Base-by-base conservation (phyloP, 805 yeast genomes). In the Suhomyces pyralidae region DNA sequence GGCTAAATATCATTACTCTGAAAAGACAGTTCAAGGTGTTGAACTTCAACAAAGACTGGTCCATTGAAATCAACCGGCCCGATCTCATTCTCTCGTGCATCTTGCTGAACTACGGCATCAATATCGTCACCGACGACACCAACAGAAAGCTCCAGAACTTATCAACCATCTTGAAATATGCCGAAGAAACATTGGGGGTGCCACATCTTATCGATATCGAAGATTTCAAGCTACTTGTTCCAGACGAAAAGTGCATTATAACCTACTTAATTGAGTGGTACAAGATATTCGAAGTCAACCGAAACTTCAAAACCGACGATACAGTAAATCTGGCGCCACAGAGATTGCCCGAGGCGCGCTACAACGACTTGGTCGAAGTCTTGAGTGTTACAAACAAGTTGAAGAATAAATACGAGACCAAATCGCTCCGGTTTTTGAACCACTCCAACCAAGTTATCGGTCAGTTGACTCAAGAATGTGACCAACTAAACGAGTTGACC, bases 251-350 rank as follows among this genome's bases (percentile, higher is more conserved):
- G 56, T 76, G 84, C 40, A 71, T 85, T 14, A 74, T 84, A 57
- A 77, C 85, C 15, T 84, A 81, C 60, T 65, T 84, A 9, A 77
- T 85, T 12, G 80, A 83, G 58, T 81, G 85, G 83, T 83, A 76
- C 65, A 81, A 80, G 51, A 56, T 54, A 24, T 70, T 73, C 54
- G 74, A 70, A 52, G 32, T 55, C 28, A 56, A 53, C 12, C 49
- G 40, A 14, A 32, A 25, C 22, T 24, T 15, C n/a, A 44, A 24
- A 12, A n/a, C 49, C 22, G 43, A 17, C 43, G 5, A 38, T 15
- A 7, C 32, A 5, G 44, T 22, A 2, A 26, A 26, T 8, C 45
- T n/a, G 24, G 40, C 28, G 6, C 42, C 46, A 14, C 34, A n/a
- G n/a, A 50, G 36, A 14, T 12, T 24, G 15, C 26, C 20, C 15